Evolutionary conservation across 768 basidiomycete species (phyloP), one percentile per base, ranked within the genome.

Genomic region (Lactifluus rugatus): DNA sequence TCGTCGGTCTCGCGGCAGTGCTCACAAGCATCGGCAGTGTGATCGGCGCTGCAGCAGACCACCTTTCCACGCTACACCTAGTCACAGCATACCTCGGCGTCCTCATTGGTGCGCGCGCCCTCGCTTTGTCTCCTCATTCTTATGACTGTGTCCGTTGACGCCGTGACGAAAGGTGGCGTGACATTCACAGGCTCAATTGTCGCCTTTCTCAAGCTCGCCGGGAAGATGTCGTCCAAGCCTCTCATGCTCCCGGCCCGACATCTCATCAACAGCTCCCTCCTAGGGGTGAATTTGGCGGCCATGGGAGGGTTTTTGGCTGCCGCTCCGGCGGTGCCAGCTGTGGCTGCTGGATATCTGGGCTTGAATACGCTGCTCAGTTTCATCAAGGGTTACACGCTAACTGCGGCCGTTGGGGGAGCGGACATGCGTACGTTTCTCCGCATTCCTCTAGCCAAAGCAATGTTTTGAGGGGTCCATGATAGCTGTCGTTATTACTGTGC

Each of bases 111-210:
- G 54, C n/a, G 70, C 9, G 34, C 34, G 7, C 7, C 34, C 54
- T 23, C n/a, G 14, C 37, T 47, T 8, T 26, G 21, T 31, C 10
- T 26, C n/a, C n/a, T n/a, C 25, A 11, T 32, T 49, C 34, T 34
- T 31, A 39, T 49, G 23, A 5, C 10, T 41, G 5, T 6, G 14
- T 32, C 19, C 4, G 41, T 56, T 63, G 19, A 57, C n/a, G 36
- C 56, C 25, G 63, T 32, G 58, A 49, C 46, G 53, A 57, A 49
- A 79, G 81, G 84, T 72, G 91, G 91, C 57, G 76, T 93, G 52
- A 93, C 91, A 0, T 93, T 93, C 66, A 93, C 91, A 3, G 90
- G 90, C 26, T 92, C 90, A 1, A 82, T 93, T 44, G 87, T 93
- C 16, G 91, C 91, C 4, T 93, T 91, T 78, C 71, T 93, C 47